phyloP scores from a whole-genome alignment of 768 basidiomycete species.

The Trichaptum fuscoviolaceum region DNA sequence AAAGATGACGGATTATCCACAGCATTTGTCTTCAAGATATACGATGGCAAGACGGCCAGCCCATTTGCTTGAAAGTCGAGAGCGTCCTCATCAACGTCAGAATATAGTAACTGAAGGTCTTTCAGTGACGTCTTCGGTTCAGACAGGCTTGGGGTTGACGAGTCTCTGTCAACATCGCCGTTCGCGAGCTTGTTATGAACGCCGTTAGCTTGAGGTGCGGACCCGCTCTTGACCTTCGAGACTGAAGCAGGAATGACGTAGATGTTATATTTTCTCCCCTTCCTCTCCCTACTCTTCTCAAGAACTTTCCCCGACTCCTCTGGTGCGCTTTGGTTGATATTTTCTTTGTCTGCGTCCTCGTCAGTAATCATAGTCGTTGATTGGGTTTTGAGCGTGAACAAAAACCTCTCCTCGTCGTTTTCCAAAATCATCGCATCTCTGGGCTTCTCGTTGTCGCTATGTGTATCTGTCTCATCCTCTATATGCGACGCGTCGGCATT shows the following conservation, averaged over 20 bases:
- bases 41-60: background rate
- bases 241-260: background rate
- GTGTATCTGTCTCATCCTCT: background rate
- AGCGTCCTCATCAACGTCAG: background rate
- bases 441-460: background rate
- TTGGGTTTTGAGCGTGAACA: background rate
- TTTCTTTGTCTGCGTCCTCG: conserved; percentile 1
- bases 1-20: background rate
- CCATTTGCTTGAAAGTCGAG: conserved; percentile 1
- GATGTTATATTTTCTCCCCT: background rate
- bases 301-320: background rate
- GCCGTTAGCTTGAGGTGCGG: background rate
- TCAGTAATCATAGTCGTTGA: background rate
- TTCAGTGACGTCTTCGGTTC: background rate
- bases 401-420: background rate
- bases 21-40: background rate
- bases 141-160: background rate
- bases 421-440: background rate
- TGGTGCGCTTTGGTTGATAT: background rate
- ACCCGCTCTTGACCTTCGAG: background rate
- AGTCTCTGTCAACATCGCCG: background rate
- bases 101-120: conserved; percentile 1
- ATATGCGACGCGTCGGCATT: background rate
- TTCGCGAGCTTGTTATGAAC: background rate
- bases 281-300: background rate